Evolutionary conservation across 495 filamentous ascomycete genomes (phyloP).

Genomic region (Penicillium paradoxum): DNA sequence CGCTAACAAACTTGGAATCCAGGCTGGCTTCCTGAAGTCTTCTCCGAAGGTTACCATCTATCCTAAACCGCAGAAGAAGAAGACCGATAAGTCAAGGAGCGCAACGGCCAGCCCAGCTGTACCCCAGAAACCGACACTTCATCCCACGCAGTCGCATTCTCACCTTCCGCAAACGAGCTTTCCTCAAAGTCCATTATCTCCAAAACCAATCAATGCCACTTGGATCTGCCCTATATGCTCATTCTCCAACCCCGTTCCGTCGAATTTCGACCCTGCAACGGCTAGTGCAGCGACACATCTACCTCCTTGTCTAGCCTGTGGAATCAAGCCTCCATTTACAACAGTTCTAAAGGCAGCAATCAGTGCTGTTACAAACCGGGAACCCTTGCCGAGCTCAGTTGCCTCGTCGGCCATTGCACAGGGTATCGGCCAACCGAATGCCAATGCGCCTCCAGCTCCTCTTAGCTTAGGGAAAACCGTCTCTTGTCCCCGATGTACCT

Average conservation of each 20-base stretch:
- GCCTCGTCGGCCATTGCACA: constrained; percentile 12
- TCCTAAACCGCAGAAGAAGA: constrained; percentile 65
- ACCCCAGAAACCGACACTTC: constrained; percentile 18
- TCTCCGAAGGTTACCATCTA: constrained; percentile 89
- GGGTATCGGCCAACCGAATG: constrained; percentile 3
- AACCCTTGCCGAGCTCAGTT: constrained; percentile 23
- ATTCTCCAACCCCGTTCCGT: constrained; percentile 91
- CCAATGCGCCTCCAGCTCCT: background rate
- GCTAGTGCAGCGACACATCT: constrained; percentile 70
- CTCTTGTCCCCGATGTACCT: constrained; percentile 84
- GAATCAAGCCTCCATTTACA: constrained; percentile 82
- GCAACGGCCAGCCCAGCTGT: constrained; percentile 33
- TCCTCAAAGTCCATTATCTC: constrained; percentile 21
- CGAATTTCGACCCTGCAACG: constrained; percentile 81
- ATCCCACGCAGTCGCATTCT: constrained; percentile 20
- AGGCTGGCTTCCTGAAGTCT: constrained; percentile 94
- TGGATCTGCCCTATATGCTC: constrained; percentile 98
- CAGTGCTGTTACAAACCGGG: constrained; percentile 54
- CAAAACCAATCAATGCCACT: constrained; percentile 56
- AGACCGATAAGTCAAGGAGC: constrained; percentile 29
- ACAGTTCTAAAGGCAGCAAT: constrained; percentile 83
- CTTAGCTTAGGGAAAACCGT: constrained; percentile 14
- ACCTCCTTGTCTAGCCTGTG: constrained; percentile 85
- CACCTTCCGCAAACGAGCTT: constrained; percentile 18
- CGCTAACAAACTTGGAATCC: constrained; percentile 1